These are phyloP conservation scores for Colletotrichum sp. DNA, from an alignment of 2,329 filamentous ascomycete genomes.

Conservation along the genomic window DNA sequence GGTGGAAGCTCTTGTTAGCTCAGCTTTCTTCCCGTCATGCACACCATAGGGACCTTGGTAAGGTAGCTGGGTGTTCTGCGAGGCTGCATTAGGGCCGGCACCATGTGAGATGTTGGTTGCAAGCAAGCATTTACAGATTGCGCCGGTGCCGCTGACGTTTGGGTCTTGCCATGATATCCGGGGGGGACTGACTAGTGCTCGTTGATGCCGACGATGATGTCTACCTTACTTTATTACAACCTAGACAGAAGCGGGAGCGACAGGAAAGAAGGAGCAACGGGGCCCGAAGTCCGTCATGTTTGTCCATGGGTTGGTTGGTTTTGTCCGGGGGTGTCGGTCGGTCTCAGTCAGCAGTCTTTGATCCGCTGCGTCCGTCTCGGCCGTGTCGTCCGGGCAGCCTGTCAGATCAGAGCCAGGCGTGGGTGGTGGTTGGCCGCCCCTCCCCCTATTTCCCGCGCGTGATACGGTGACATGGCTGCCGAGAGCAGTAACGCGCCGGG, in stretches of 20 bases:
- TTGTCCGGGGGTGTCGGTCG: not conserved
- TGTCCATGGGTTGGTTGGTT: not conserved
- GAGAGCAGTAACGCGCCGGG: slow-evolving; percentile 5
- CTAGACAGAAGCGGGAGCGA: not conserved
- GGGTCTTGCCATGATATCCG: not conserved
- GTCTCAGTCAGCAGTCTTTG: not conserved
- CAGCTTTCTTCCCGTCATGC: slow-evolving; percentile 1
- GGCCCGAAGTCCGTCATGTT: not conserved
- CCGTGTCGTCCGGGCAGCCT: slow-evolving; percentile 10
- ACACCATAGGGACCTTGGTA: not conserved
- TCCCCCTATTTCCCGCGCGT: slow-evolving; percentile 8
- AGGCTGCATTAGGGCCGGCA: not conserved
- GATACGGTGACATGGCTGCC: not conserved
- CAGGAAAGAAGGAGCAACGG: not conserved
- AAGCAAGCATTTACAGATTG: not conserved
- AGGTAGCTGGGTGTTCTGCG: not conserved
- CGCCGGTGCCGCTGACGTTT: not conserved
- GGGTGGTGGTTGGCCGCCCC: not conserved
- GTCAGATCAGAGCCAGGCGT: not conserved
- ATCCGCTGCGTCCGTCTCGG: slow-evolving; percentile 7
- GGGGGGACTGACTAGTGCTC: not conserved
- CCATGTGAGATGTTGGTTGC: not conserved
- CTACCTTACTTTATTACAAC: not conserved
- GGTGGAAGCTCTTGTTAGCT: not conserved
- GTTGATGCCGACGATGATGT: not conserved